Percentiles rank a stretch among this genome's conserved stretches.
Evolutionary conservation across 371 early-diverging fungal species (phyloP).

Genomic region (Apophysomyces ossiformis): DNA sequence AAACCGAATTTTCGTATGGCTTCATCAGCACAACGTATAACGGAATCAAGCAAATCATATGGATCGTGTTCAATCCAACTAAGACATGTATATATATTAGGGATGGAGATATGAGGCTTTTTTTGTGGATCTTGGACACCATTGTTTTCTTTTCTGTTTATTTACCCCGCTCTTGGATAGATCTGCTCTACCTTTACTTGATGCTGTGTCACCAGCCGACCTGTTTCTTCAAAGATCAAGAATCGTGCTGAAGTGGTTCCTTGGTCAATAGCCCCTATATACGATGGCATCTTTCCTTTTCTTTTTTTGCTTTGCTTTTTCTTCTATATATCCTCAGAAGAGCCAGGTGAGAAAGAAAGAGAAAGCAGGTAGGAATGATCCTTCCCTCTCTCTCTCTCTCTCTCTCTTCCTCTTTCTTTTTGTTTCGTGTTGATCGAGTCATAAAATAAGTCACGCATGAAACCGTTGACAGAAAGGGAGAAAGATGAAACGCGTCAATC

Average conservation of each 20-base stretch:
- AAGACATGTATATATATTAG: background rate
- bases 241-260: constrained; percentile 92
- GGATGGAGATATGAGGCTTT: background rate
- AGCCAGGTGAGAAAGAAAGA: too few relatives aligned
- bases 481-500: too few relatives aligned
- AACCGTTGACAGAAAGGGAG: too few relatives aligned
- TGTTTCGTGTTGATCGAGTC: too few relatives aligned
- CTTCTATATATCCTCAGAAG: too few relatives aligned
- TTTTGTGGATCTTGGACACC: background rate
- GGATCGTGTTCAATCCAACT: constrained; percentile 94
- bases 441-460: too few relatives aligned
- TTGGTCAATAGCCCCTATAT: constrained; percentile 90
- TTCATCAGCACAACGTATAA: constrained; percentile 69
- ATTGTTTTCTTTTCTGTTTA: background rate
- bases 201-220: constrained; percentile 71
- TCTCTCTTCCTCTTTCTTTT: too few relatives aligned
- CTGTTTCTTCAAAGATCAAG: constrained; percentile 83
- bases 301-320: too few relatives aligned
- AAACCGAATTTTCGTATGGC: constrained; percentile 65
- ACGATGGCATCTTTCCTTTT: constrained; percentile 37
- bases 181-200: constrained; percentile 81
- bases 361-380: too few relatives aligned
- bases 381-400: too few relatives aligned
- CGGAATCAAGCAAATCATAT: constrained; percentile 68
- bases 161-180: constrained; percentile 77